Evolutionary conservation across 208 protist genomes (phyloP), one percentile per base, ranked within the genome.

Genomic region (Leishmania gerbilli): DNA sequence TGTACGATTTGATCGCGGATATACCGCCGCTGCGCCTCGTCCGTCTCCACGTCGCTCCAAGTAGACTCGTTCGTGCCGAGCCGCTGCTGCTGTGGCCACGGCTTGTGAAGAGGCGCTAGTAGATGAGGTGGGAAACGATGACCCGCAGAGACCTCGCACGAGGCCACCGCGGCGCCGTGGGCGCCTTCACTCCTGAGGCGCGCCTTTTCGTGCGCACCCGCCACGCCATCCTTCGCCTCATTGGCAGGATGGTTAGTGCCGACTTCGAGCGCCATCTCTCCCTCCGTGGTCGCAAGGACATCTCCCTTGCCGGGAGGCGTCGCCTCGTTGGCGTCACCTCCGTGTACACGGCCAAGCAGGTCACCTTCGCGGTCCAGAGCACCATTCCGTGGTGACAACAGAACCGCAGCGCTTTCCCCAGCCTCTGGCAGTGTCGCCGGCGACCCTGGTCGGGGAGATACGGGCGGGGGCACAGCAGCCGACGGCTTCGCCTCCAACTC

Each of bases 1-100:
- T 85, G 71, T 58, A 95, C 31, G 60, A 90, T 88, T 7, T 76
- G 64, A 47, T 87, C 74, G 21, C 84, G 84, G 27, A 90, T 64
- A 40, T 79, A 84, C 15, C n/a, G 65, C 31, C 80, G 80, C 82
- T 82, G 77, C 55, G 60, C 64, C 65, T 85, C 82, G 0, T 75
- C 77, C 21, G 65, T 55, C 19, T 74, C 74, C 31, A 47, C 2
- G 13, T 72, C 71, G n/a, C 45, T 40, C 56, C 53, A 58, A n/a
- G 31, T 62, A 8, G 42, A 53, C 11, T 55, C 56, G 31, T 74
- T 72, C 65, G 11, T 37, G 24, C 42, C 45, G 45, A 34, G 27
- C 8, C 34, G 21, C 67, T 76, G 47, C 1, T 62, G 51, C 51
- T 76, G 47, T 24, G 27, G 53, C 9, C 2, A 15, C 17, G 15